Evolutionary conservation across 73 alveolate species (phyloP).

Genomic region (Paramecium sexaurelia): DNA sequence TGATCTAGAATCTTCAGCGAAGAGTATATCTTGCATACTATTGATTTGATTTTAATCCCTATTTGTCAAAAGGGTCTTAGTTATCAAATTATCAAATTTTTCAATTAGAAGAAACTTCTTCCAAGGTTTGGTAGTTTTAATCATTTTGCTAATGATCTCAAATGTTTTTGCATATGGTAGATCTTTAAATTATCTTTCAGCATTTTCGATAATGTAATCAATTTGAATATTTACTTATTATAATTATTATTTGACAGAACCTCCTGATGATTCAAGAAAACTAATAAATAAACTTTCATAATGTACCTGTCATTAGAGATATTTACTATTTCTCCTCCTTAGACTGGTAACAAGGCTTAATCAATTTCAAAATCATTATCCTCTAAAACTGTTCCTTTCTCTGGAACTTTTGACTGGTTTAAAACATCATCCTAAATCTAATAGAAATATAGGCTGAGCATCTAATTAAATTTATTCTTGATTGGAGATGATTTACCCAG

Average conservation of each 20-base stretch:
- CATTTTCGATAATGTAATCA: neutral
- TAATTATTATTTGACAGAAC: neutral
- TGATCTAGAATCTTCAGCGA: conserved; percentile 20
- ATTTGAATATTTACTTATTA: neutral
- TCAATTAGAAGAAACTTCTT: conserved; percentile 45
- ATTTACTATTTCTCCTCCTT: neutral
- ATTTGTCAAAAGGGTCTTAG: neutral
- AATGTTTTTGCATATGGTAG: conserved; percentile 21
- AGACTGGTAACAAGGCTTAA: neutral
- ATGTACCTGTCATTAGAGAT: conserved; percentile 5
- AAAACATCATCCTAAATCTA: neutral
- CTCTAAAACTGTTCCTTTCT: conserved; percentile 4
- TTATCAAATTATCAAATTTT: conserved; percentile 13
- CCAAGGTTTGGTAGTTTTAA: conserved; percentile 40
- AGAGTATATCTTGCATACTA: neutral
- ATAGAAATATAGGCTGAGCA: neutral
- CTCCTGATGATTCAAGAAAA: conserved; percentile 4
- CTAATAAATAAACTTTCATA: neutral
- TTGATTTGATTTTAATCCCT: neutral
- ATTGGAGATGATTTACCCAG: conserved; percentile 20
- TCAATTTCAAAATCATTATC: neutral
- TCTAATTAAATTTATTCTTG: neutral
- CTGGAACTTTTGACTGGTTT: conserved; percentile 9
- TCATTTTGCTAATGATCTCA: neutral
- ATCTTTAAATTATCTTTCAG: neutral